These are phyloP conservation scores for Exserohilum turcica DNA, from an alignment of 2,329 filamentous ascomycete species.

Conservation along the genomic window DNA sequence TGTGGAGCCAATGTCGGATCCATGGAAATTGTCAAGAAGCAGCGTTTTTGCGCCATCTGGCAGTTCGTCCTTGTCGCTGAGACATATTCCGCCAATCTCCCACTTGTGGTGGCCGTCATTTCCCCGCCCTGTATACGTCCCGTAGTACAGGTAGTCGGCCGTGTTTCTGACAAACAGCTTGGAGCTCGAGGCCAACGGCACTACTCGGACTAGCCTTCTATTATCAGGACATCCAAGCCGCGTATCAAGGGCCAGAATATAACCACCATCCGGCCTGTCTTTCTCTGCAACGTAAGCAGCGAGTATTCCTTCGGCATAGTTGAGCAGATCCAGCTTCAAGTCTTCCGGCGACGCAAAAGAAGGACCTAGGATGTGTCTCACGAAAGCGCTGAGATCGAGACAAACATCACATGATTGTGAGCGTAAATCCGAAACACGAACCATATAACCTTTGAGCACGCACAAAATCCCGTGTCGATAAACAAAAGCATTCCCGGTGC, in stretches of 20 bases:
- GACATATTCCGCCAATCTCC: conserved; percentile 57
- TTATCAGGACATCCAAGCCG: conserved; percentile 19
- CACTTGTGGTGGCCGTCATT: conserved; percentile 65
- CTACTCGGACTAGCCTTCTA: conserved; percentile 45
- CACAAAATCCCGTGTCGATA: conserved; percentile 69
- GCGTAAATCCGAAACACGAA: conserved; percentile 66
- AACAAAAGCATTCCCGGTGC: conserved; percentile 64
- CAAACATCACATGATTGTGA: conserved; percentile 9
- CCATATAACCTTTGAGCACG: conserved; percentile 59
- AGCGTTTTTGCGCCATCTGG: conserved; percentile 53
- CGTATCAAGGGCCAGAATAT: conserved; percentile 37
- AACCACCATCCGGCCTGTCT: conserved; percentile 18
- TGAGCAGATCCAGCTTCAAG: conserved; percentile 33
- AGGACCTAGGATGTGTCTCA: conserved; percentile 13
- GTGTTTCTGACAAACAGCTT: conserved; percentile 73
- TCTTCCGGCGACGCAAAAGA: conserved; percentile 46
- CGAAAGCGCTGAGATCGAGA: conserved; percentile 28
- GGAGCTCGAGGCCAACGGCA: conserved; percentile 42
- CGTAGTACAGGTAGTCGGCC: conserved; percentile 65
- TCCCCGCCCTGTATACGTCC: conserved; percentile 63
- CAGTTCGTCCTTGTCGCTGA: conserved; percentile 48
- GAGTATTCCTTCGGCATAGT: conserved; percentile 43
- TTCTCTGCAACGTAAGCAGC: conserved; percentile 27
- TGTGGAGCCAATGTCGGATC: conserved; percentile 67
- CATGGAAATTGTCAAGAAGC: conserved; percentile 63